Conservation (phyloP, 495 filamentous ascomycete genomes). For the Lasiosphaeris hirsuta region DNA sequence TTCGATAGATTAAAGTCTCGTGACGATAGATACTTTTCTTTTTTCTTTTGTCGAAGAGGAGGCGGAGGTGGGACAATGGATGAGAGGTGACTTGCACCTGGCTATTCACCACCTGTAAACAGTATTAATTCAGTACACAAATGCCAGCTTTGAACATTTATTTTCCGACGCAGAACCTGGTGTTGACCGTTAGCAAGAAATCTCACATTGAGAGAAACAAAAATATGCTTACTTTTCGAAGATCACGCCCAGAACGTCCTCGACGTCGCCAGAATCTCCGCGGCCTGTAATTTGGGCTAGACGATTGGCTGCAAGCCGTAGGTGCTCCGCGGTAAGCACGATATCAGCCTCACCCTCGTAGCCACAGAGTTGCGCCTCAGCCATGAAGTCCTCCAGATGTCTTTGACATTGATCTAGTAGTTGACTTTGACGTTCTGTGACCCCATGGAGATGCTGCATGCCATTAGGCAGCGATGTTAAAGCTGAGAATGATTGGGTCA, state of each 20-base stretch:
- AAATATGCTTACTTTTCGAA: conserved; percentile 76
- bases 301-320: conserved; percentile 76
- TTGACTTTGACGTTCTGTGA: conserved; percentile 82
- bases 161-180: conserved; percentile 34
- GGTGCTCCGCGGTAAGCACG: conserved; percentile 88
- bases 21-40: no score
- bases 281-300: conserved; percentile 84
- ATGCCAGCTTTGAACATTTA: background rate
- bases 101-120: background rate
- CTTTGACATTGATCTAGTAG: conserved; percentile 69
- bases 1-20: no score
- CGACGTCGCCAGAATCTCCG: conserved; percentile 85
- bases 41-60: background rate
- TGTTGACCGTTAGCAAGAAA: background rate
- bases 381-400: conserved; percentile 68
- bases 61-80: background rate
- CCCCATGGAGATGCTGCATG: conserved; percentile 80
- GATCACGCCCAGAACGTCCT: conserved; percentile 94
- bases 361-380: conserved; percentile 29
- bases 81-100: no score
- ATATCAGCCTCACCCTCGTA: conserved; percentile 51
- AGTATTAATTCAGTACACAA: background rate
- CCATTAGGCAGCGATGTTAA: conserved; percentile 63
- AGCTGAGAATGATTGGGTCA: conserved; percentile 64
- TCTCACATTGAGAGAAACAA: background rate